A percentile compares a stretch with the other conserved stretches of the same genome.
These are phyloP conservation scores for Penicillium mononematosum DNA, from an alignment of 495 filamentous ascomycete species.

Conservation along the genomic window DNA sequence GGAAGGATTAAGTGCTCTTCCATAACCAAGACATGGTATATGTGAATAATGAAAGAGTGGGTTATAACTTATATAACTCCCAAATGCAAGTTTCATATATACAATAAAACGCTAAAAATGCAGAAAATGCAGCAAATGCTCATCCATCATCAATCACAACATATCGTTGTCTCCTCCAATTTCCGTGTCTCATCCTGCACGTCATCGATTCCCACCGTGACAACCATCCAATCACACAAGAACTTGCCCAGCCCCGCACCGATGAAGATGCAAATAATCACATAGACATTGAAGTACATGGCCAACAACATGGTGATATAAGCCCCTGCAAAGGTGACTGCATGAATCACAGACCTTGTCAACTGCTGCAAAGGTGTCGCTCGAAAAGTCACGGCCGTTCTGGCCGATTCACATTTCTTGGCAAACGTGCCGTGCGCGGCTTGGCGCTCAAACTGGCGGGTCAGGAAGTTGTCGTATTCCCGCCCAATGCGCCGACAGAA, in stretches of 20 bases:
- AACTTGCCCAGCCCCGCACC: conserved; percentile 58
- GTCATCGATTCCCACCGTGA: conserved; percentile 15
- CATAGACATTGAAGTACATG: conserved; percentile 61
- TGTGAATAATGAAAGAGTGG: neutral
- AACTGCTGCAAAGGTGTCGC: conserved; percentile 55
- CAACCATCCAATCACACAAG: conserved; percentile 50
- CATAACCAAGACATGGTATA: neutral
- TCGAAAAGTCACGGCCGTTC: conserved; percentile 35
- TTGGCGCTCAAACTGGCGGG: conserved; percentile 42
- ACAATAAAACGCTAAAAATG: neutral
- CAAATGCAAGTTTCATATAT: neutral
- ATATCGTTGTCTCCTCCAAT: conserved; percentile 15
- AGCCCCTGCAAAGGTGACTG: conserved; percentile 60
- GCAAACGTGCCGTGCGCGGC: conserved; percentile 20
- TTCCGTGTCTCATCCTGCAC: conserved; percentile 6
- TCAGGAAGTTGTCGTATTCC: conserved; percentile 57
- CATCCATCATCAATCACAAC: conserved; percentile 10
- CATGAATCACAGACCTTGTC: conserved; percentile 56
- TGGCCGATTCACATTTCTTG: conserved; percentile 12
- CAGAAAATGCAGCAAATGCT: neutral
- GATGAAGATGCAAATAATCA: conserved; percentile 61
- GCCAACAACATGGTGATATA: conserved; percentile 66
- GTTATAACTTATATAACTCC: neutral
- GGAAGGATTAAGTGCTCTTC: neutral
- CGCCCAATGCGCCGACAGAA: conserved; percentile 53